Evolutionary conservation across 2,329 filamentous ascomycete species (phyloP).

Genomic region (Piedraia hortae): DNA sequence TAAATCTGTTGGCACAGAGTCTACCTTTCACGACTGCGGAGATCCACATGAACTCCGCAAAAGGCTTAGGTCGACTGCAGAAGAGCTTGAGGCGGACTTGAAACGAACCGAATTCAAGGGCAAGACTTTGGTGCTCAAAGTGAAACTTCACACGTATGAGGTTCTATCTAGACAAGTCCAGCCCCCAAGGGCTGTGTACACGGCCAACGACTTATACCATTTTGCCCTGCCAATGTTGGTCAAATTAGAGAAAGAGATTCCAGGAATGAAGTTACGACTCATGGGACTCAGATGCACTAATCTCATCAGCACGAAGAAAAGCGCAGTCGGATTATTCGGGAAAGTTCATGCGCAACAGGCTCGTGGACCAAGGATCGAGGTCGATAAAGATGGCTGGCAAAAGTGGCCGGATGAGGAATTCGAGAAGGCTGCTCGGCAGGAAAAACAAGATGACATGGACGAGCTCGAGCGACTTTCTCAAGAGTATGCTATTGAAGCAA

Average conservation of each 20-base stretch:
- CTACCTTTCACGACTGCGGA: slow-evolving; percentile 61
- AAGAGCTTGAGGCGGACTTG: slow-evolving; percentile 70
- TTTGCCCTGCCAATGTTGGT: slow-evolving; percentile 56
- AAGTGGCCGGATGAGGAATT: slow-evolving; percentile 40
- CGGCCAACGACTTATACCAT: slow-evolving; percentile 59
- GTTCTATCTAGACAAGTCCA: slow-evolving; percentile 61
- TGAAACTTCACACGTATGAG: slow-evolving; percentile 86
- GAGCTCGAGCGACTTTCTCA: slow-evolving; percentile 35
- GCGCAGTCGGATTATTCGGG: slow-evolving; percentile 57
- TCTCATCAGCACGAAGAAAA: slow-evolving; percentile 61
- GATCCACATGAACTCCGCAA: slow-evolving; percentile 39
- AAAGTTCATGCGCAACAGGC: slow-evolving; percentile 7
- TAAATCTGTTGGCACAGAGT: slow-evolving; percentile 83
- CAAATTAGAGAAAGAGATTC: slow-evolving; percentile 63
- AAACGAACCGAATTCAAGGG: slow-evolving; percentile 57
- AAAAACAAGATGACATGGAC: slow-evolving; percentile 31
- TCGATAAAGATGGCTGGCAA: slow-evolving; percentile 32
- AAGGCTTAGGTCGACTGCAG: slow-evolving; percentile 55
- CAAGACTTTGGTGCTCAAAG: slow-evolving; percentile 69
- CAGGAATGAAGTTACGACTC: slow-evolving; percentile 49
- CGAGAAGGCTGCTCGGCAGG: slow-evolving; percentile 31
- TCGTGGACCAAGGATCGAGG: slow-evolving; percentile 8
- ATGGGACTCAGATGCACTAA: slow-evolving; percentile 79
- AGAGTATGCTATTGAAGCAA: slow-evolving; percentile 11
- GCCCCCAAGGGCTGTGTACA: slow-evolving; percentile 40